phyloP scores from a whole-genome alignment of 2,329 filamentous ascomycete species.

The Paraconiothyrium brasiliense region DNA sequence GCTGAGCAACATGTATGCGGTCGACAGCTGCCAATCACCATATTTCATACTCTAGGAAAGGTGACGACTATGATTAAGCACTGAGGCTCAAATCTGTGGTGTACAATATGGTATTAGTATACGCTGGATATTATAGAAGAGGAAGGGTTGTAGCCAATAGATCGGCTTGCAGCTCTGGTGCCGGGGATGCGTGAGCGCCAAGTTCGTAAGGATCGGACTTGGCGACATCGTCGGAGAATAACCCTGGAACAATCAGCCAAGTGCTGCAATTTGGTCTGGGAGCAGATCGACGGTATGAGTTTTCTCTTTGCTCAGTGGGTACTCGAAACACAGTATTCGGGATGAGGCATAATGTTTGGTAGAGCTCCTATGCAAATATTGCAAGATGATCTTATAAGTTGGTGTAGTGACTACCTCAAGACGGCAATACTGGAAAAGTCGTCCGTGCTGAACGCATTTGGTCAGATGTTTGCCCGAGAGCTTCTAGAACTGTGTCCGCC shows the following conservation, averaged over 20 bases:
- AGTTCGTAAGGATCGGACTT: not conserved
- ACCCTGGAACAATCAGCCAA: not conserved
- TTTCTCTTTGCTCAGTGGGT: not conserved
- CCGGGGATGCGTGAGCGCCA: not conserved
- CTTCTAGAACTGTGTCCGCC: slow-evolving; percentile 7
- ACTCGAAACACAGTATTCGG: not conserved
- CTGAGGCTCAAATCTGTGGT: not conserved
- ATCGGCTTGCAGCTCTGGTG: not conserved
- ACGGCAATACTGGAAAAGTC: no score
- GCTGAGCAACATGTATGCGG: not conserved
- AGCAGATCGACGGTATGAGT: not conserved
- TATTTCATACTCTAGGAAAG: not conserved
- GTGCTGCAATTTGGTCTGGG: not conserved
- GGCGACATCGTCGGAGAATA: not conserved
- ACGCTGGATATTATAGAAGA: not conserved
- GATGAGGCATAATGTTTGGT: not conserved
- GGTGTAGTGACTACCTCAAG: no score
- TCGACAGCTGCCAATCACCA: not conserved
- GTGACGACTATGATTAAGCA: not conserved
- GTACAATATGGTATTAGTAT: not conserved
- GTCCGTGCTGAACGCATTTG: not conserved
- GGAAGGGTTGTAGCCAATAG: not conserved
- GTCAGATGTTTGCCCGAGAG: not conserved
- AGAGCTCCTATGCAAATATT: not conserved
- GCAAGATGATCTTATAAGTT: no score